Base-by-base conservation (phyloP, 345 rosid species). In the Geranium rotundifolium region DNA sequence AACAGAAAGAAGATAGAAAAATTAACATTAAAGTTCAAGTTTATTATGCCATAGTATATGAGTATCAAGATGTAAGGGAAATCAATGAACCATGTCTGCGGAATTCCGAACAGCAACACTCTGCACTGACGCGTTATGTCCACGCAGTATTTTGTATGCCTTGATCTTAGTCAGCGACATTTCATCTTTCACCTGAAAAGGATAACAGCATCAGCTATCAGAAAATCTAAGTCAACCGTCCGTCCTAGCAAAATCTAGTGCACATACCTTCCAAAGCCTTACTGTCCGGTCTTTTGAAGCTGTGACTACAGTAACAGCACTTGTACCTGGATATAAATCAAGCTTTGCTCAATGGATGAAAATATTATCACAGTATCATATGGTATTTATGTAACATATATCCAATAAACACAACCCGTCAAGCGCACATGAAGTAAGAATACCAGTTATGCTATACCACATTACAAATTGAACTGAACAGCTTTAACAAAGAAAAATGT, bases 251-350 rank as follows among this genome's bases (percentile, higher is more conserved):
- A 31, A 27, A 52, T 31, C 61, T 69, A 27, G n/a, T 65, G 54
- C 71, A 76, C 37, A 64, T 81, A 93, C 99, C 92, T 90, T 93
- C 87, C 89, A 93, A 70, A 93, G 80, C 79, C 96, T 88, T 63
- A 90, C 63, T 30, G 96, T 85, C 64, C 76, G 81, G 80, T 95
- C 99, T 78, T 95, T 95, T 19, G 99, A 88, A 60, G 97, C 97
- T 54, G 99, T 88, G 56, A 89, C 92, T 34, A 86, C 71, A 3
- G 83, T 75, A 59, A 79, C 76, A 69, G 61, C 34, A 61, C 75
- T 81, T 63, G 70, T 61, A 62, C 73, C 96, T 88, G 79, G 64
- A 84, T 17, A 34, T 66, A 55, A 10, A 31, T 12, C 27, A 41
- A 14, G 61, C 52, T 20, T 19, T 50, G 34, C 50, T 50, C 29